Evolutionary conservation across 495 filamentous ascomycete species (phyloP).

Genomic region (Hypoxylon lenormandii): DNA sequence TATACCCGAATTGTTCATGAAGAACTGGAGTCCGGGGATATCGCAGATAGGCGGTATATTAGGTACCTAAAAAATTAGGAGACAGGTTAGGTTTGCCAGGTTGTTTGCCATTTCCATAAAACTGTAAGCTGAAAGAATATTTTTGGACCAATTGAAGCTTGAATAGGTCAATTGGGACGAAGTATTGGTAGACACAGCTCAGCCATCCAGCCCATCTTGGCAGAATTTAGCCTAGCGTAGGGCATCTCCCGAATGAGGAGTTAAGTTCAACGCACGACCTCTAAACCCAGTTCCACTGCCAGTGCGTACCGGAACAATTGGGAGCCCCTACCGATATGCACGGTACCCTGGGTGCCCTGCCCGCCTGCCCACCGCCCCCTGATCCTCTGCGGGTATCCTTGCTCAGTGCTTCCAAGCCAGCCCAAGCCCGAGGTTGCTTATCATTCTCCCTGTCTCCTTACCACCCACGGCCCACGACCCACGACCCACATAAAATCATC

Average conservation of each 20-base stretch:
- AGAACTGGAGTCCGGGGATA: constrained; percentile 1
- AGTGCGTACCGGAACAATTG: constrained; percentile 20
- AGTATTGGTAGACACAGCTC: constrained; percentile 14
- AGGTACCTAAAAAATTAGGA: background rate
- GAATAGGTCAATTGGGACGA: constrained; percentile 21
- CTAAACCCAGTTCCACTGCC: no score
- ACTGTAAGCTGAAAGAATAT: background rate
- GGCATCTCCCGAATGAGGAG: constrained; percentile 18
- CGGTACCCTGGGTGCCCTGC: no score
- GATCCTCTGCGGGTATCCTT: no score
- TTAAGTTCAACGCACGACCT: constrained; percentile 7
- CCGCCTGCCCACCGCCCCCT: no score
- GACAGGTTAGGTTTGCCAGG: no score
- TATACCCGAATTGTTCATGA: no score
- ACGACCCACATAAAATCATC: constrained; percentile 47
- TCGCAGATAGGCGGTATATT: constrained; percentile 15
- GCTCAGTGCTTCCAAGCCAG: no score
- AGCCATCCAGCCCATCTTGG: background rate
- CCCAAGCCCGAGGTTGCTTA: constrained; percentile 19
- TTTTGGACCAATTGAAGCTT: constrained; percentile 23
- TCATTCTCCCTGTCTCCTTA: constrained; percentile 6
- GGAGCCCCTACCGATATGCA: background rate
- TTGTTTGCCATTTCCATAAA: no score
- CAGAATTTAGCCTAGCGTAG: constrained; percentile 30
- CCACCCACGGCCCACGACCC: background rate